Evolutionary conservation across 176 grass and related monocot genomes (phyloP).

Genomic region (Musa itinerans): DNA sequence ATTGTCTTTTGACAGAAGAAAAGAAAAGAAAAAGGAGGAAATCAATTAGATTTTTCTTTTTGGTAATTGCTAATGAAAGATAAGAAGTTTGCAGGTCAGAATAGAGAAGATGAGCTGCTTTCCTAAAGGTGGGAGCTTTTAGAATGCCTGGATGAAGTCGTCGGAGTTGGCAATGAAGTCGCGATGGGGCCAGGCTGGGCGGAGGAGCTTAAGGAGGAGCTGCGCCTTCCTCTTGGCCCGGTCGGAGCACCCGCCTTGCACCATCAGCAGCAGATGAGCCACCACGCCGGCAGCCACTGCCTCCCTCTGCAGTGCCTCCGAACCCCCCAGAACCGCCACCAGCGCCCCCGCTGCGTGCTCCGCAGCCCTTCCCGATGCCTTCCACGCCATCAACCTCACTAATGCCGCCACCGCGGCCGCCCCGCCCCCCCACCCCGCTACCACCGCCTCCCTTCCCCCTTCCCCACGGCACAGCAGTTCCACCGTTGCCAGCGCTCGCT

Average conservation of each 20-base stretch:
- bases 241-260: slow-evolving; percentile 86
- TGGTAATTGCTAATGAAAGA: background rate
- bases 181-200: slow-evolving; percentile 48
- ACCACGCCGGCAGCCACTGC: slow-evolving; percentile 70
- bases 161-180: slow-evolving; percentile 74
- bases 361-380: slow-evolving; percentile 56
- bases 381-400: slow-evolving; percentile 53
- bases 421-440: slow-evolving; percentile 34
- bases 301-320: slow-evolving; percentile 66
- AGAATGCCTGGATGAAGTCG: slow-evolving; percentile 60
- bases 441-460: slow-evolving; percentile 59
- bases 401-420: slow-evolving; percentile 17
- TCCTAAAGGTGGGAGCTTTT: background rate
- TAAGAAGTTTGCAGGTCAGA: background rate
- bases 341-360: slow-evolving; percentile 90
- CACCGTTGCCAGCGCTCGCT: slow-evolving; percentile 63
- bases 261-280: slow-evolving; percentile 72
- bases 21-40: background rate
- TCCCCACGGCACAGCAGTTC: slow-evolving; percentile 78
- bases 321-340: slow-evolving; percentile 54
- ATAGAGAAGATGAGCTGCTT: background rate
- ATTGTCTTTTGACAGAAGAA: background rate
- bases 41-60: background rate
- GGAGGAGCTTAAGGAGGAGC: slow-evolving; percentile 76
- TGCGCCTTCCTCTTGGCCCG: slow-evolving; percentile 90